Evolutionary conservation across 805 yeast genomes (phyloP).

Genomic region (Tetrapisispora taiwanensis): DNA sequence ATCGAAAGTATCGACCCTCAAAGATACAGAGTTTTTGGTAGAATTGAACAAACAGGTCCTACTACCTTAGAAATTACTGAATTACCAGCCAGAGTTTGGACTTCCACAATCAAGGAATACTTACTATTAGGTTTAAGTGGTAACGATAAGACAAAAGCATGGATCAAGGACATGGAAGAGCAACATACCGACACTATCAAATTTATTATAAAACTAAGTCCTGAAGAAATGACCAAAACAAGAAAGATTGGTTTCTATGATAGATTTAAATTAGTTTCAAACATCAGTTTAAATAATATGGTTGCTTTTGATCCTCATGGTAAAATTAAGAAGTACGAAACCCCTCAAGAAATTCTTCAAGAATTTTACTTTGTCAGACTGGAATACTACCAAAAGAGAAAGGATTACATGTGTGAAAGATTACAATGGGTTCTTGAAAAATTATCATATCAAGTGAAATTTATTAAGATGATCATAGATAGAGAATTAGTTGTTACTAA

Average conservation of each 20-base stretch:
- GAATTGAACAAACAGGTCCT: conserved; percentile 69
- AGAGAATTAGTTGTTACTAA: conserved; percentile 60
- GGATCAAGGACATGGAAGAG: conserved; percentile 93
- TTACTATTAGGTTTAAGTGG: conserved; percentile 64
- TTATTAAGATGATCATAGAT: conserved; percentile 83
- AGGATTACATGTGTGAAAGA: conserved; percentile 62
- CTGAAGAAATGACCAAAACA: conserved; percentile 78
- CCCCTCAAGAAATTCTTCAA: conserved; percentile 62
- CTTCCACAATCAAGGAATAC: conserved; percentile 78
- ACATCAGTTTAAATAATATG: conserved; percentile 73
- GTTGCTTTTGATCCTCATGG: conserved; percentile 91
- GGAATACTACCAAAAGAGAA: conserved; percentile 84
- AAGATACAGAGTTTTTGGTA: conserved; percentile 68
- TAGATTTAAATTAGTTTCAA: conserved; percentile 65
- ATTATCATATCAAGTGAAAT: conserved; percentile 75
- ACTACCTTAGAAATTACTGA: conserved; percentile 83
- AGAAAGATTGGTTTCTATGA: conserved; percentile 68
- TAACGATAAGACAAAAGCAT: conserved; percentile 61
- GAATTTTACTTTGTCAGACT: conserved; percentile 82
- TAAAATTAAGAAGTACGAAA: conserved; percentile 71
- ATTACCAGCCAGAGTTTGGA: conserved; percentile 89
- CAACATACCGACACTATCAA: conserved; percentile 78
- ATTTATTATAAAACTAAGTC: conserved; percentile 63
- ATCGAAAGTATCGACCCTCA: conserved; percentile 56
- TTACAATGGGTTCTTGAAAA: conserved; percentile 67